Evolutionary conservation across 352 stramenopile genomes (phyloP).

Genomic region (Phytophthora pistaciae): DNA sequence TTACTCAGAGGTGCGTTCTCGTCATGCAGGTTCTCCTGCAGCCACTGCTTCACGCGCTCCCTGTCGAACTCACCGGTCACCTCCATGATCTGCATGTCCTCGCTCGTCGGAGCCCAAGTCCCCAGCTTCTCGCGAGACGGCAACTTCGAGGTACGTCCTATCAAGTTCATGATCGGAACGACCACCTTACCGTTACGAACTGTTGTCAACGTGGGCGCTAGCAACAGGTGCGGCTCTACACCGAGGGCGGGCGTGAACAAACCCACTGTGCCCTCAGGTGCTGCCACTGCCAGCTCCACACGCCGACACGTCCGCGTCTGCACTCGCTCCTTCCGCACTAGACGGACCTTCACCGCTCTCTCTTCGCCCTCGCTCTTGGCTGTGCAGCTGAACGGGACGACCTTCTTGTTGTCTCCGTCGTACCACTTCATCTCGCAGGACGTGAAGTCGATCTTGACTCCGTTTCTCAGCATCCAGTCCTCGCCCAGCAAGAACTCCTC

Average conservation of each 20-base stretch:
- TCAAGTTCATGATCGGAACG: not conserved
- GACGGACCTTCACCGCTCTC: not conserved
- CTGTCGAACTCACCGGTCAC: not conserved
- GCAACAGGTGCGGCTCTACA: not conserved
- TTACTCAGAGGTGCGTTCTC: not conserved
- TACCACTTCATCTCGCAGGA: not conserved
- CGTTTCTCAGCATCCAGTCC: not conserved
- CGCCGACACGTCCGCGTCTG: not conserved
- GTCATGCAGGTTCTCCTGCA: not conserved
- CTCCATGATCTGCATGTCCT: slow-evolving; percentile 8
- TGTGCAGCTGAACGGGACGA: not conserved
- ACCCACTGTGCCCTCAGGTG: not conserved
- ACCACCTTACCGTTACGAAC: not conserved
- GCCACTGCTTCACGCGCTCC: not conserved
- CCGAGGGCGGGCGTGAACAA: not conserved
- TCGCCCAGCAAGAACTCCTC: not conserved
- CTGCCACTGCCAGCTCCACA: not conserved
- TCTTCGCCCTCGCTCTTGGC: not conserved
- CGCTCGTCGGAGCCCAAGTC: not conserved
- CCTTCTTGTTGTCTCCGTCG: not conserved
- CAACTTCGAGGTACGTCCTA: not conserved
- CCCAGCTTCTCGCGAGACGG: not conserved
- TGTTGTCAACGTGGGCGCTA: not conserved
- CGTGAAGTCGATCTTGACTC: not conserved
- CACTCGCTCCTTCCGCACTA: not conserved